Conservation (phyloP, 306 rosid species). For the Sesbania bispinosa region DNA sequence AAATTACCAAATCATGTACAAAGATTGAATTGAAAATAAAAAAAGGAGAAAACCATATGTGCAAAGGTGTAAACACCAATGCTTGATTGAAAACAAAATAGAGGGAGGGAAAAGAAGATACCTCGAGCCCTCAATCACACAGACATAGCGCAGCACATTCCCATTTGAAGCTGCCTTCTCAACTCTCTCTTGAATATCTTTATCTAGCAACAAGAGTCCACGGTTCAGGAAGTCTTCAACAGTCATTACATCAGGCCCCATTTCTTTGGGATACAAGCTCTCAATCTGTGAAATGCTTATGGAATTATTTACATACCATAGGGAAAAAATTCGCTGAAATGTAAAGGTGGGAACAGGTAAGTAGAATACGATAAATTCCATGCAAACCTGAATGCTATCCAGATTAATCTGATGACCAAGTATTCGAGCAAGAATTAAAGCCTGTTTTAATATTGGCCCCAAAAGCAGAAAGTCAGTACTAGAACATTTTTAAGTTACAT, state of each 20-base stretch:
- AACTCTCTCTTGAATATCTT: constrained; percentile 74
- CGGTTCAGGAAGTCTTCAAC: constrained; percentile 57
- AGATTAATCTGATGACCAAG: constrained; percentile 61
- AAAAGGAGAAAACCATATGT: neutral
- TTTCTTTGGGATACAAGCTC: constrained; percentile 89
- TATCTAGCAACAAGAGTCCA: constrained; percentile 62
- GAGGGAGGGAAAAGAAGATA: constrained; percentile 13
- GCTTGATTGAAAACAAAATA: constrained; percentile 19
- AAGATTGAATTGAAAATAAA: neutral
- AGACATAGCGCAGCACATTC: constrained; percentile 84
- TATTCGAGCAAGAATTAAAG: constrained; percentile 88
- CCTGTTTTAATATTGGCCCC: constrained; percentile 47
- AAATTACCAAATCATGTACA: neutral
- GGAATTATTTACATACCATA: neutral
- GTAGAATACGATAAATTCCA: constrained; percentile 1
- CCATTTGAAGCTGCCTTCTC: constrained; percentile 70
- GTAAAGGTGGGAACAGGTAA: neutral
- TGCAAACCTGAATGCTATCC: constrained; percentile 71
- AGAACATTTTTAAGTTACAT: neutral
- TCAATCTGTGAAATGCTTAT: constrained; percentile 54
- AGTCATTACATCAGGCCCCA: constrained; percentile 73
- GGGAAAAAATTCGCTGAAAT: neutral
- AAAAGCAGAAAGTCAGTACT: constrained; percentile 13
- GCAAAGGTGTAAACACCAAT: neutral
- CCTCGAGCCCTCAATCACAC: constrained; percentile 72